Evolutionary conservation across 352 stramenopile species (phyloP), one percentile per base, ranked within the genome.

Genomic region (Globisporangium sylvaticum): DNA sequence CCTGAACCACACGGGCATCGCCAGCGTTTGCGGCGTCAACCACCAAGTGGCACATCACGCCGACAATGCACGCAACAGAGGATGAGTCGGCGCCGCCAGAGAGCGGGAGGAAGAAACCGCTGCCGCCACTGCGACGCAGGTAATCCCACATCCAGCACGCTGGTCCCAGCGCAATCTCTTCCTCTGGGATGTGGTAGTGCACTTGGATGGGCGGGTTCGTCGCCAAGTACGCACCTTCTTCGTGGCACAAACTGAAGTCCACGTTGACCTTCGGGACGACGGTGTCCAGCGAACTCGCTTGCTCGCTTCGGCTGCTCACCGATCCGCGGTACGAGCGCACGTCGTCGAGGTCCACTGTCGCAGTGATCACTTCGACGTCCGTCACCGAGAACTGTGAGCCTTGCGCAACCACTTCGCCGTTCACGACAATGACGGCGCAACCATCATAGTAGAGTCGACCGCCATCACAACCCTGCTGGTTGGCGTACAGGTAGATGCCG

Each of bases 71-170:
- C 6, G 95, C 95, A 8, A 98, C 96, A 32, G 94, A 97, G 6
- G 91, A 97, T 14, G 91, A 98, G 78, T 99, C 97, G 0, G 97
- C 97, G 58, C 97, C 97, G 54, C 97, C 96, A 48, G 90, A 98
- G 18, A 99, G 84, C 15, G 97, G 97, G 61, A 99, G 79, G 62
- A 99, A 98, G 74, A 98, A 99, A 1, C 84, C 84, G 10, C 73
- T 80, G 10, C 83, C 82, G 18, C 72, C 88, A 83, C 73, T 92
- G 39, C 97, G 83, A 64, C 97, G 89, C 56, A 99, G 71, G 76
- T 99, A 99, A 78, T 99, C 97, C 97, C 97, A 99, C 54, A 99
- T 75, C 97, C 97, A 99, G 77, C 96, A 99, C 3, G 97, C 97
- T 5, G 97, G 97, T 3, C 97, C 97, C 1, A 98, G 80, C 53